A percentile compares a stretch with the other conserved stretches of the same genome.
These are phyloP conservation scores for Atkinsonella texensis DNA, from an alignment of 2,329 filamentous ascomycete species.

Conservation along the genomic window DNA sequence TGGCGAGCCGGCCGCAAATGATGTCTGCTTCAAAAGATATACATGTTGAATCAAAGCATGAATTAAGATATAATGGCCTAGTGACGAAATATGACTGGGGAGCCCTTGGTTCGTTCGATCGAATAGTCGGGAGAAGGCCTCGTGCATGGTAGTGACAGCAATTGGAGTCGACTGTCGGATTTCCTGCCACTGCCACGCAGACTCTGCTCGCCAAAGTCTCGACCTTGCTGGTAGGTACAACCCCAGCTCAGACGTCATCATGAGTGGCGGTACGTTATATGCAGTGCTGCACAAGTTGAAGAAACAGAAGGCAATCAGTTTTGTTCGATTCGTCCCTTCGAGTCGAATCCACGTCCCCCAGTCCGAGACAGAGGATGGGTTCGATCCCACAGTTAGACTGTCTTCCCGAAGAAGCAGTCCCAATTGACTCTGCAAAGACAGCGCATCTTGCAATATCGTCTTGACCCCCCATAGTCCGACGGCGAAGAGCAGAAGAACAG, in stretches of 20 bases:
- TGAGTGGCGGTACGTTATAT: conserved; percentile 45
- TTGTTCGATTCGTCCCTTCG: conserved; percentile 45
- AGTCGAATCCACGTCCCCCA: conserved; percentile 50
- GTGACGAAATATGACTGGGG: conserved; percentile 39
- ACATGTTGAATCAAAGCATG: conserved; percentile 63
- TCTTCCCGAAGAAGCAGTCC: conserved; percentile 48
- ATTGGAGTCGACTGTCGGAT: conserved; percentile 37
- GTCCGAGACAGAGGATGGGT: conserved; percentile 32
- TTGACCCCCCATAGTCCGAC: conserved; percentile 51
- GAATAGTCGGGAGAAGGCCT: conserved; percentile 44
- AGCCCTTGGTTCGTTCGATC: conserved; percentile 36
- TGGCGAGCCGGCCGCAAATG: conserved; percentile 34
- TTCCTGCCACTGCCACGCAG: conserved; percentile 48
- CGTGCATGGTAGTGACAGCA: conserved; percentile 42
- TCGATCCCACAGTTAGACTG: conserved; percentile 36
- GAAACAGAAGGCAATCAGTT: conserved; percentile 48
- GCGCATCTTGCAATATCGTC: conserved; percentile 45
- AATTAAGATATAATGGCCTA: conserved; percentile 61
- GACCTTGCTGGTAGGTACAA: conserved; percentile 42
- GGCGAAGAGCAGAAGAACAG: conserved; percentile 47
- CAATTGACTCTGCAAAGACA: conserved; percentile 46
- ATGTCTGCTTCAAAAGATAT: conserved; percentile 54
- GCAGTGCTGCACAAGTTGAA: conserved; percentile 52
- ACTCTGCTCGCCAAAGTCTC: conserved; percentile 45
- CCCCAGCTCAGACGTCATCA: conserved; percentile 48